Evolutionary conservation across 441 rosid genomes (phyloP), one percentile per base, ranked within the genome.

Genomic region (Populus tomentosa): DNA sequence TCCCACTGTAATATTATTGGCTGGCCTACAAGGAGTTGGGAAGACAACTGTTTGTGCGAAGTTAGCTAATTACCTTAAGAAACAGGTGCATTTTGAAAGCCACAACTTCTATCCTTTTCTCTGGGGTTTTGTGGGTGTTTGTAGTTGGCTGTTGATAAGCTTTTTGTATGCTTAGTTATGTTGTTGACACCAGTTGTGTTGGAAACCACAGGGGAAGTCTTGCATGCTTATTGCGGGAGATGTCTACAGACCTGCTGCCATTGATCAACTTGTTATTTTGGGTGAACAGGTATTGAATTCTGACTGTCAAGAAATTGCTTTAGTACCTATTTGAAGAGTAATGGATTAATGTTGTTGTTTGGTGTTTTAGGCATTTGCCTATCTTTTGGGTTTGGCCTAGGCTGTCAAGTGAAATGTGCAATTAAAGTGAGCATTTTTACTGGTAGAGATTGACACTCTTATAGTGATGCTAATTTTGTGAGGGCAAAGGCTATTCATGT

Each of bases 211-310:
- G 98, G 97, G 98, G 46, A 94, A 96, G 82, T 89, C 89, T 80
- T 89, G 96, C 86, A 89, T 94, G 94, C 96, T 96, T 81, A 89
- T 94, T 80, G 98, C 99, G 75, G 99, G 99, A 80, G 99, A 96
- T 87, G 97, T 96, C 38, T 94, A 96, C 82, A 90, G 99, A 82
- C 99, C 99, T 77, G 98, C 98, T 67, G 99, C 99, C 70, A 92
- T 94, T 74, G 99, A 96, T 81, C 99, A 96, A 87, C 98, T 94
- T 71, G 92, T 92, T 73, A 96, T 94, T 83, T 85, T 96, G 89
- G 99, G 98, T 61, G 86, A 92, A 85, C 97, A 90, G 98, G 99
- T 92, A 88, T 70, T 67, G 16, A 68, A 63, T 33, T 89, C 76
- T 77, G 77, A 50, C 80, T 78, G 33, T 33, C 67, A 69, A 16